Percentiles rank a stretch among this genome's conserved stretches.
Evolutionary conservation across 2,329 filamentous ascomycete species (phyloP).

Genomic region (Ceratocystis smalleyi): DNA sequence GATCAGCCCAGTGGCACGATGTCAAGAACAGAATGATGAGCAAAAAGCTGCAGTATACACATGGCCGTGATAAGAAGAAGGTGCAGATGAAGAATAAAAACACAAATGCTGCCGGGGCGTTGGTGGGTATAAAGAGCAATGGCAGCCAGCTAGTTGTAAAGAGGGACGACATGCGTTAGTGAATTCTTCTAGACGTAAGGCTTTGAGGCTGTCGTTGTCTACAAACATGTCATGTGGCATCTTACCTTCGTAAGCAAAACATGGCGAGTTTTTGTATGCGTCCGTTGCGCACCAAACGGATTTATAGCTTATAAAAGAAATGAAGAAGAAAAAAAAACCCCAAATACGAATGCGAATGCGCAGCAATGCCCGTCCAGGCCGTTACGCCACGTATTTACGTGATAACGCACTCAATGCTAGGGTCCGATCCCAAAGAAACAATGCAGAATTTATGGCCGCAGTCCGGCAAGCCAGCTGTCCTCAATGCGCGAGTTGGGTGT

Average conservation of each 20-base stretch:
- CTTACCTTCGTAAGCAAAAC: slow-evolving; percentile 48
- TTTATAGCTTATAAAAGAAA: not conserved
- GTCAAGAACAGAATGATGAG: slow-evolving; percentile 89
- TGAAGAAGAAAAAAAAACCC: not conserved
- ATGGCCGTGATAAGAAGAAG: slow-evolving; percentile 91
- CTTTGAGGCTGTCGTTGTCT: not conserved
- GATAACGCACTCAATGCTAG: no score
- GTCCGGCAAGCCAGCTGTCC: no score
- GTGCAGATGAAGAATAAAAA: slow-evolving; percentile 82
- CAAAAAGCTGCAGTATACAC: slow-evolving; percentile 93
- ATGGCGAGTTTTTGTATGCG: slow-evolving; percentile 25
- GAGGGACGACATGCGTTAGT: not conserved
- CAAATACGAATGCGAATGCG: not conserved
- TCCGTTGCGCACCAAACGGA: not conserved
- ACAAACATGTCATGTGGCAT: slow-evolving; percentile 1
- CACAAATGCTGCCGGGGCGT: slow-evolving; percentile 72
- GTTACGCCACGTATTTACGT: no score
- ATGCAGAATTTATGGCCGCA: no score
- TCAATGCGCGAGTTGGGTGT: no score
- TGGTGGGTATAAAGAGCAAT: slow-evolving; percentile 75
- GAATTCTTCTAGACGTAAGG: not conserved
- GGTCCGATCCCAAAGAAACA: no score
- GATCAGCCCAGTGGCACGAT: slow-evolving; percentile 76
- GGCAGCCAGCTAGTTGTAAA: slow-evolving; percentile 53
- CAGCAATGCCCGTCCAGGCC: no score